These are phyloP conservation scores for Diplodia corticola DNA, from an alignment of 2,329 filamentous ascomycete genomes.

Conservation along the genomic window DNA sequence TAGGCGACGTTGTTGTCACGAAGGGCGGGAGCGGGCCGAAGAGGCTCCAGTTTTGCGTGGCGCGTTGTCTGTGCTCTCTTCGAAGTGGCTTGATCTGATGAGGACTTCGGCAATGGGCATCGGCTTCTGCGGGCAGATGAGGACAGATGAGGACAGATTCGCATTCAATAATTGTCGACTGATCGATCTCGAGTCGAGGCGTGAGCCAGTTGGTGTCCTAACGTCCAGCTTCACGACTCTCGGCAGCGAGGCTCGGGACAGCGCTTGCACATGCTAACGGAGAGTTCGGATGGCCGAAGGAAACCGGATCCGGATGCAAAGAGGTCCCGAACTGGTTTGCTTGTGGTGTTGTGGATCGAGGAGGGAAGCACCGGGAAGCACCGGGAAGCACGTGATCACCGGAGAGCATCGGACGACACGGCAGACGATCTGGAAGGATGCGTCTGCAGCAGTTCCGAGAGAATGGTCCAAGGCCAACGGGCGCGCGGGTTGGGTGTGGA, in stretches of 20 bases:
- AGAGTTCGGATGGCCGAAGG: neutral
- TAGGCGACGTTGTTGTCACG: neutral
- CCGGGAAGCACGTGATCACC: neutral
- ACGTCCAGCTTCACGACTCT: neutral
- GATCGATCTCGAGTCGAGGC: constrained; percentile 1
- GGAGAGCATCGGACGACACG: too few relatives aligned
- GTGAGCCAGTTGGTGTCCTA: neutral
- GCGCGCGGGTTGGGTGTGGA: neutral
- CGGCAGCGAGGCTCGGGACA: neutral
- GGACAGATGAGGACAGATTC: neutral
- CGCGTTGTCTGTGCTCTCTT: neutral
- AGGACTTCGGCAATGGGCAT: neutral
- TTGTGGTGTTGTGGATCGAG: neutral
- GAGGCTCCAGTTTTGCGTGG: constrained; percentile 6
- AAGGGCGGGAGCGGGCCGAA: constrained; percentile 11
- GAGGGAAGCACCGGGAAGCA: neutral
- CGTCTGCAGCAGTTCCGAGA: too few relatives aligned
- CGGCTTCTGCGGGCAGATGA: neutral
- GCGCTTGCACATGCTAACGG: neutral
- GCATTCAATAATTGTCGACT: neutral
- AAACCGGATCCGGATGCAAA: neutral
- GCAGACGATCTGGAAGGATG: too few relatives aligned
- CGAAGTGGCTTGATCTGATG: neutral
- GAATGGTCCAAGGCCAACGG: neutral
- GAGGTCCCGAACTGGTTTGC: neutral